phyloP scores from a whole-genome alignment of 1,284 basidiomycete genomes.

The Naganishia sp. region DNA sequence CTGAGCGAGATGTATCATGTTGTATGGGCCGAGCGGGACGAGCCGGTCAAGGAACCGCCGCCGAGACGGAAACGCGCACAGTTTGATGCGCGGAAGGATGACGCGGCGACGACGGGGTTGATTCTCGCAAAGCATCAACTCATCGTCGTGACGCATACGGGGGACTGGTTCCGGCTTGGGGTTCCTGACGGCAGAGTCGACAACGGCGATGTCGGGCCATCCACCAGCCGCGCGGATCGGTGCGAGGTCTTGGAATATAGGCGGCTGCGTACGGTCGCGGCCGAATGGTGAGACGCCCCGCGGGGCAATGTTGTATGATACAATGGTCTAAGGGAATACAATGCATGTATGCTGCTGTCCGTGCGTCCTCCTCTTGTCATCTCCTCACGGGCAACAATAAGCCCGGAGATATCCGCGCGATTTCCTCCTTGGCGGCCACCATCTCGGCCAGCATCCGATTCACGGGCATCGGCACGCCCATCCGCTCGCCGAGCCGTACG shows the following conservation, averaged over 20 bases:
- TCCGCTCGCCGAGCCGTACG: slow-evolving; percentile 63
- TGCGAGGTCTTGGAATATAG: slow-evolving; percentile 25
- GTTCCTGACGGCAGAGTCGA: slow-evolving; percentile 19
- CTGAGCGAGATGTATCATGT: slow-evolving; percentile 29
- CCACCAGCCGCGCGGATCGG: slow-evolving; percentile 10
- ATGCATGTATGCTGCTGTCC: background rate
- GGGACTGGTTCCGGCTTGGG: slow-evolving; percentile 32
- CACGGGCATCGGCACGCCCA: slow-evolving; percentile 65
- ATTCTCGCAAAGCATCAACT: slow-evolving; percentile 18
- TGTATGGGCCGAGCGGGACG: slow-evolving; percentile 18
- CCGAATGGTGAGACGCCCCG: slow-evolving; percentile 9
- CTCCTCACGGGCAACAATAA: background rate
- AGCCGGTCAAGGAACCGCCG: background rate
- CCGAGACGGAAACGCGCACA: slow-evolving; percentile 2
- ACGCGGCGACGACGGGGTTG: background rate
- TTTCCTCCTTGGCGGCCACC: slow-evolving; percentile 59
- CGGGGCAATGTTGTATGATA: slow-evolving; percentile 6
- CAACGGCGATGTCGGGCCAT: background rate
- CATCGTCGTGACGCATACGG: slow-evolving; percentile 29
- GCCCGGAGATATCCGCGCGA: slow-evolving; percentile 18
- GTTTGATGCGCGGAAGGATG: background rate
- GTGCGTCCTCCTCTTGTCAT: background rate
- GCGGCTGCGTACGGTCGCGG: slow-evolving; percentile 18
- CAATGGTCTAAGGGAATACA: background rate
- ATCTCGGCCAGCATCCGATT: slow-evolving; percentile 67